Percentiles rank a stretch among this genome's conserved stretches.
Evolutionary conservation across 768 basidiomycete species (phyloP).

Genomic region (Hemileccinum rubropunctum): DNA sequence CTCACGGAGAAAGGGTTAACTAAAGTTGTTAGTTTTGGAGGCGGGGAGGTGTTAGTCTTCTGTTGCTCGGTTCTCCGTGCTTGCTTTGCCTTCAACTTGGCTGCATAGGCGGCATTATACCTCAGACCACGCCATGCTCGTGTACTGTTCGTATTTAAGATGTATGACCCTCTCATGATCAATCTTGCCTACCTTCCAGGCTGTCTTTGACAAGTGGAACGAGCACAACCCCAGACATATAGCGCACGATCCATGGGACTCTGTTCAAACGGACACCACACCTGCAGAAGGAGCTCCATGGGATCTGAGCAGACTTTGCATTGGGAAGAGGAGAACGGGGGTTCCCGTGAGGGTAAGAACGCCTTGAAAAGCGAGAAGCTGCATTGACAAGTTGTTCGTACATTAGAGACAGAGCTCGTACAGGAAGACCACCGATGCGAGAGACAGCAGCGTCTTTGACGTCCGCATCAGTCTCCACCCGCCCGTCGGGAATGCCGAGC

Average conservation of each 20-base stretch:
- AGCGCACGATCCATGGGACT: conserved; percentile 83
- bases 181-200: conserved; percentile 64
- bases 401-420: conserved; percentile 56
- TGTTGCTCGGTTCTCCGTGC: conserved; percentile 38
- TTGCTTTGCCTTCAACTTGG: conserved; percentile 60
- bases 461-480: conserved; percentile 54
- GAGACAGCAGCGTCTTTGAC: conserved; percentile 78
- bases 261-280: conserved; percentile 88
- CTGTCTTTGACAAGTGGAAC: conserved; percentile 67
- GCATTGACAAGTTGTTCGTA: conserved; percentile 46
- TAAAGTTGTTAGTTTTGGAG: conserved; percentile 31
- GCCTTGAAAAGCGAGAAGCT: conserved; percentile 54
- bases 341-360: conserved; percentile 64
- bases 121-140: conserved; percentile 80
- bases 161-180: conserved; percentile 1
- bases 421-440: conserved; percentile 87
- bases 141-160: conserved; percentile 44
- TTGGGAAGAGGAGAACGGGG: conserved; percentile 56
- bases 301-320: conserved; percentile 71
- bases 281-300: conserved; percentile 81
- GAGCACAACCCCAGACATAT: conserved; percentile 83
- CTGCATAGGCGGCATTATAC: conserved; percentile 72
- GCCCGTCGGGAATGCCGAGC: conserved; percentile 79
- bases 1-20: conserved; percentile 72
- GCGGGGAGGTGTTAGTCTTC: conserved; percentile 34